Percentiles rank a stretch among this genome's conserved stretches.
phyloP scores from a whole-genome alignment of 176 grass and related monocot species.

The Typha latifolia region DNA sequence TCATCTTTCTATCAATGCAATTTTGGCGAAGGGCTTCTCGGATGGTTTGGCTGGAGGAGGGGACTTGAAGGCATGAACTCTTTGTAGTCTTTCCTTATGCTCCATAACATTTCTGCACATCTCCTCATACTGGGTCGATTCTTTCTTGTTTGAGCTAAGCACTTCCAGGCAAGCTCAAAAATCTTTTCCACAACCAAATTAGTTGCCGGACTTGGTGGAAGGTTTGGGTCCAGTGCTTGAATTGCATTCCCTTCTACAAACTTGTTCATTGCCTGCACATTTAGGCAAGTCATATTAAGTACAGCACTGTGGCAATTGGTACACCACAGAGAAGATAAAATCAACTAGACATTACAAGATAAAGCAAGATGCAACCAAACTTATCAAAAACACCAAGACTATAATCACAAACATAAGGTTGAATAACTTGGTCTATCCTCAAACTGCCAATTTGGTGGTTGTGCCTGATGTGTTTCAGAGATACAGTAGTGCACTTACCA shows the following conservation, averaged over 20 bases:
- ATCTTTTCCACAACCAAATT: slow-evolving; percentile 50
- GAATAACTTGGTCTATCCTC: too few relatives aligned
- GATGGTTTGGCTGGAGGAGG: not conserved
- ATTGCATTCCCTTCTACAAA: slow-evolving; percentile 51
- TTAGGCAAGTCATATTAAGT: slow-evolving; percentile 1
- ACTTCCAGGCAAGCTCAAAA: slow-evolving; percentile 48
- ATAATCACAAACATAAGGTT: too few relatives aligned
- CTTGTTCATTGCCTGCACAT: slow-evolving; percentile 55
- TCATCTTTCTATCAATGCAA: not conserved
- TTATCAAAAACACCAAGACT: too few relatives aligned
- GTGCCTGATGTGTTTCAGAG: too few relatives aligned
- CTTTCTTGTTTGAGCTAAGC: slow-evolving; percentile 50
- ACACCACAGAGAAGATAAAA: not conserved
- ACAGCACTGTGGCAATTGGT: not conserved
- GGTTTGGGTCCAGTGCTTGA: slow-evolving; percentile 48
- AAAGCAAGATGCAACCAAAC: not conserved
- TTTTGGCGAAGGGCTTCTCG: not conserved
- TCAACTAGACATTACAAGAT: not conserved
- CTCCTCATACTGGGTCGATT: slow-evolving; percentile 58
- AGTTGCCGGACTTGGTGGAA: slow-evolving; percentile 32
- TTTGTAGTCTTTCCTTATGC: slow-evolving; percentile 65
- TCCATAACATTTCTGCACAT: slow-evolving; percentile 66
- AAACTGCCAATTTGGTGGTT: too few relatives aligned
- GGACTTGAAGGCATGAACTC: slow-evolving; percentile 15
- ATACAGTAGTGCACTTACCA: too few relatives aligned